These are phyloP conservation scores for Boletellus emodensis DNA, from an alignment of 768 basidiomycete species.

Conservation along the genomic window DNA sequence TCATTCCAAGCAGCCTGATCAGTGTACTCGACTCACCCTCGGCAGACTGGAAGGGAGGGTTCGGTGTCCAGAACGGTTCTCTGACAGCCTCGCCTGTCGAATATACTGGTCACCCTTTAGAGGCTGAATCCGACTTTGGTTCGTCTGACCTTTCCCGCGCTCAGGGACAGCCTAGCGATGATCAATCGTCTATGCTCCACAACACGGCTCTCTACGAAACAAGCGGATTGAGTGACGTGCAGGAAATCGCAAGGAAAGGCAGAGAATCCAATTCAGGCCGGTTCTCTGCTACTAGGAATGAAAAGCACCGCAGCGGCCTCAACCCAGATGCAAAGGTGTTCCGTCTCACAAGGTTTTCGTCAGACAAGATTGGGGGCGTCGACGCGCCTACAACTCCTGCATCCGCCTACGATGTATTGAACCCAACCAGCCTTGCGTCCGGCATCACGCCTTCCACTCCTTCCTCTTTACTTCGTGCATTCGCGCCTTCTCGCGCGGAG, in stretches of 20 bases:
- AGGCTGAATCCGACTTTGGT: constrained; percentile 38
- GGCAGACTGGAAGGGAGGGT: constrained; percentile 45
- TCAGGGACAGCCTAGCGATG: constrained; percentile 13
- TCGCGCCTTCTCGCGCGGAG: constrained; percentile 85
- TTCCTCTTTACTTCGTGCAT: constrained; percentile 65
- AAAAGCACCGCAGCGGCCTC: constrained; percentile 60
- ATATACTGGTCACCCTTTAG: constrained; percentile 28
- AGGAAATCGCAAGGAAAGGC: constrained; percentile 8
- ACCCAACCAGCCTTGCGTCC: constrained; percentile 53
- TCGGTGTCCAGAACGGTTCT: constrained; percentile 12
- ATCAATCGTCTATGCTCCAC: constrained; percentile 24
- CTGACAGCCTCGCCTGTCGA: constrained; percentile 43
- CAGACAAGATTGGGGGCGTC: constrained; percentile 8
- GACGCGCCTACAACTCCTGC: constrained; percentile 11
- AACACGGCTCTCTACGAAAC: constrained; percentile 35
- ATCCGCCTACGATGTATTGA: constrained; percentile 50
- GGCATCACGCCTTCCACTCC: constrained; percentile 40
- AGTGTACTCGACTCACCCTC: constrained; percentile 48
- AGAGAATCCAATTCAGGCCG: constrained; percentile 39
- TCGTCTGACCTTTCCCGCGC: constrained; percentile 42
- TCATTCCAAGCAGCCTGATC: constrained; percentile 54
- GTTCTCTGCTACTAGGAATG: constrained; percentile 42
- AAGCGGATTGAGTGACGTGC: constrained; percentile 13
- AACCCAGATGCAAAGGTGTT: constrained; percentile 89
- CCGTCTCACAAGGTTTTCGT: constrained; percentile 41